A percentile compares a stretch with the other conserved stretches of the same genome.
Evolutionary conservation across 2,329 filamentous ascomycete species (phyloP).

Genomic region (Cercospora berteroae): DNA sequence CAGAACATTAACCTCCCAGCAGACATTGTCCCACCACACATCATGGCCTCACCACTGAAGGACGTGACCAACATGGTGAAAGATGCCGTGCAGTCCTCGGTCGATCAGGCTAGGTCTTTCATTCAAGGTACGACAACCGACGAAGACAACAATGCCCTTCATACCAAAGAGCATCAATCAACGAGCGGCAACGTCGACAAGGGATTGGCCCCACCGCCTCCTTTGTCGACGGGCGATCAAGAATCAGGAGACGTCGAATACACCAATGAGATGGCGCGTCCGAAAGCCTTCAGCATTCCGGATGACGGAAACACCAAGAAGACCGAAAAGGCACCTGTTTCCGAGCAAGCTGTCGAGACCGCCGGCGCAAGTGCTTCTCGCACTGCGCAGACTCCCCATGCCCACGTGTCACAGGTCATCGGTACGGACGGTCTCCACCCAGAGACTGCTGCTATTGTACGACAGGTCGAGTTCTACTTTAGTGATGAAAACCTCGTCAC

Average conservation of each 20-base stretch:
- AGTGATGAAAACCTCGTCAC: constrained; percentile 48
- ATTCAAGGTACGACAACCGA: neutral
- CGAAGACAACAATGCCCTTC: neutral
- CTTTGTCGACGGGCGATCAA: neutral
- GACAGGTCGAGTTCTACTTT: constrained; percentile 52
- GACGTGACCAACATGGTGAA: neutral
- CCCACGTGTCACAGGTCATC: neutral
- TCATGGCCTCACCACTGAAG: constrained; percentile 4
- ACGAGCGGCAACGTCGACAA: neutral
- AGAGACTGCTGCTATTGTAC: constrained; percentile 30
- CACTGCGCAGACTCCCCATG: neutral
- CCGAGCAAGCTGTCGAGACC: neutral
- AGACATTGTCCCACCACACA: neutral
- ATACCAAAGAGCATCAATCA: neutral
- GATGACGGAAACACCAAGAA: neutral
- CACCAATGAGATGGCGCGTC: neutral
- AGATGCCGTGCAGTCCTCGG: neutral
- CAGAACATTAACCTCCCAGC: constrained; percentile 4
- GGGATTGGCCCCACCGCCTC: neutral
- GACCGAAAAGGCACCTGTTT: neutral
- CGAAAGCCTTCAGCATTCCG: neutral
- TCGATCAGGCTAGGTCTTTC: neutral
- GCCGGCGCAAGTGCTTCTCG: neutral
- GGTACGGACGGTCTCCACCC: constrained; percentile 15
- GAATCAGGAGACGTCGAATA: neutral